phyloP scores from a whole-genome alignment of 306 rosid species.

The Sechiopsis laciniata region DNA sequence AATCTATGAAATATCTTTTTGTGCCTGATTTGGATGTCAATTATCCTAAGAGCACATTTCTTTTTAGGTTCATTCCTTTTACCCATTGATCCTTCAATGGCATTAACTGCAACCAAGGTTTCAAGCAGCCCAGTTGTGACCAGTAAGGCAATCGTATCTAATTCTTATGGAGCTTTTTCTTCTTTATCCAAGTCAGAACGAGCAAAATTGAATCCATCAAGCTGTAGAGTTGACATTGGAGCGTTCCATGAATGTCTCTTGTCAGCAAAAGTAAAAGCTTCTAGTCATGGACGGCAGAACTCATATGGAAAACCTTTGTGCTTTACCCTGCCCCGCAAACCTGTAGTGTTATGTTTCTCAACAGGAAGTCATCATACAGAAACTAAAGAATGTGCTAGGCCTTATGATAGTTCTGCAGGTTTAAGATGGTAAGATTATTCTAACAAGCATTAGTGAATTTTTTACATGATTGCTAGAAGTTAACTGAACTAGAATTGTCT shows the following conservation, averaged over 20 bases:
- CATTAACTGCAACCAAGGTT: conserved; percentile 57
- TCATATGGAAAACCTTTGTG: conserved; percentile 39
- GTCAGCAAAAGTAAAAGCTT: conserved; percentile 31
- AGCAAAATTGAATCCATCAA: conserved; percentile 35
- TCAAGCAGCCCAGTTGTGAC: conserved; percentile 49
- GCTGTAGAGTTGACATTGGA: conserved; percentile 35
- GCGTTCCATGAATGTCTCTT: conserved; percentile 33
- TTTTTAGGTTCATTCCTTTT: conserved; percentile 31
- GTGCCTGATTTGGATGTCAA: conserved; percentile 31
- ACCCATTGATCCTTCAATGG: conserved; percentile 44
- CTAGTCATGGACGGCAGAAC: conserved; percentile 31
- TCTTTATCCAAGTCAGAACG: conserved; percentile 42
- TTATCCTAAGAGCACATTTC: conserved; percentile 30
- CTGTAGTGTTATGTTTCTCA: conserved; percentile 44
- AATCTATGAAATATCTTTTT: conserved; percentile 26
- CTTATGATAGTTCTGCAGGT: conserved; percentile 50
- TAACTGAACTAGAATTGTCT: not conserved
- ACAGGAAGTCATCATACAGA: conserved; percentile 51
- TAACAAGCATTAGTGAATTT: not conserved
- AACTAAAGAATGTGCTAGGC: conserved; percentile 43
- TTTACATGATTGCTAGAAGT: not conserved
- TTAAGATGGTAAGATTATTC: conserved; percentile 42
- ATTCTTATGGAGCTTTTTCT: conserved; percentile 35
- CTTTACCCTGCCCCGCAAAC: conserved; percentile 37
- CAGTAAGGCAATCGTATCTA: conserved; percentile 38